A percentile compares a stretch with the other conserved stretches of the same genome.
Conservation (phyloP, 2,329 filamentous ascomycete species). For the Botrytis cinerea region DNA sequence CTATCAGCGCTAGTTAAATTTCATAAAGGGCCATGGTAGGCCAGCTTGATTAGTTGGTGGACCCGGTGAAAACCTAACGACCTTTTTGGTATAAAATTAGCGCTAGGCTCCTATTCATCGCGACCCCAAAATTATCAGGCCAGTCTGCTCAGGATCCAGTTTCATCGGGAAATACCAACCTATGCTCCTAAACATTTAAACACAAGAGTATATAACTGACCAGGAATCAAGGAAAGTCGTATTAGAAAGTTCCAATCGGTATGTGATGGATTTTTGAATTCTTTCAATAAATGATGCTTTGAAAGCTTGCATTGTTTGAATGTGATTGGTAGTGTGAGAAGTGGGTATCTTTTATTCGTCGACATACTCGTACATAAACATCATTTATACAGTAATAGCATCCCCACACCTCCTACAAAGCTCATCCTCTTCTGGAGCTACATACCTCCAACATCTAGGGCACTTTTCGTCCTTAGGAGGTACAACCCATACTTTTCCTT, state of each 20-base stretch:
- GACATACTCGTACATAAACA: not conserved
- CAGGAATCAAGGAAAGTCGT: not conserved
- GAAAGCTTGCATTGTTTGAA: not conserved
- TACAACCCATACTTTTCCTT: slow-evolving; percentile 37
- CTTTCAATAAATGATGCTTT: not conserved
- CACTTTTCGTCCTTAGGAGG: slow-evolving; percentile 68
- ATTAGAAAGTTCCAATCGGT: not conserved
- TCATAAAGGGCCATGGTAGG: not conserved
- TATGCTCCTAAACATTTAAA: not conserved
- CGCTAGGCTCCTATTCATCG: not conserved
- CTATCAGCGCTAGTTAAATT: not conserved
- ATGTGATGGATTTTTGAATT: too few relatives aligned
- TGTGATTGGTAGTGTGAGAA: not conserved
- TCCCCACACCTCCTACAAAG: slow-evolving; percentile 75
- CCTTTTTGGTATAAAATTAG: not conserved
- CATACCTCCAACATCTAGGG: slow-evolving; percentile 84
- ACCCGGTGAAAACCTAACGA: not conserved
- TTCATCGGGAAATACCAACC: not conserved
- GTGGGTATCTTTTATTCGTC: slow-evolving; percentile 13
- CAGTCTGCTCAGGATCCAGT: not conserved
- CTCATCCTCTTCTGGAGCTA: slow-evolving; percentile 63
- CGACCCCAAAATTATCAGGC: not conserved
- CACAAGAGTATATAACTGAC: not conserved
- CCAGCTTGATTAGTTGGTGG: not conserved
- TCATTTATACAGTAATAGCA: not conserved